Evolutionary conservation across 169 alveolate species (phyloP).

Genomic region (Cardiosporidium cionae): DNA sequence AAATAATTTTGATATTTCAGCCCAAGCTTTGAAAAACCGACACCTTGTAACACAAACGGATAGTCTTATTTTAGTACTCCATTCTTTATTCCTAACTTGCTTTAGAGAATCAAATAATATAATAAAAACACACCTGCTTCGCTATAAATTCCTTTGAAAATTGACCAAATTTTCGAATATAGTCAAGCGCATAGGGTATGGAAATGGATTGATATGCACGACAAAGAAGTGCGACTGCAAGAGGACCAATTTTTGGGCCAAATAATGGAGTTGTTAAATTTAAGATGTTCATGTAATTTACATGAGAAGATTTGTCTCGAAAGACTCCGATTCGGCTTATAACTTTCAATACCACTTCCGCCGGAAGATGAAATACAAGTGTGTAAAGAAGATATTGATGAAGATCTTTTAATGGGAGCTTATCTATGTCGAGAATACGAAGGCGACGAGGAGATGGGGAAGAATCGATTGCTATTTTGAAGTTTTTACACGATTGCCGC

Average conservation of each 20-base stretch:
- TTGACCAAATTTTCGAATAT: conserved; percentile 20
- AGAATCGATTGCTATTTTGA: no score
- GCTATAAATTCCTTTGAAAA: conserved; percentile 29
- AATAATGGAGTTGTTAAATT: not conserved
- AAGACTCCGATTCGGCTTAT: conserved; percentile 18
- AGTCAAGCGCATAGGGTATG: conserved; percentile 26
- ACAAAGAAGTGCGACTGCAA: not conserved
- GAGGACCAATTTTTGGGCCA: not conserved
- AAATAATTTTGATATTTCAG: no score
- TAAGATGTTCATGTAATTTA: conserved; percentile 1
- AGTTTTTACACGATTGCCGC: no score
- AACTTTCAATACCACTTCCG: conserved; percentile 27
- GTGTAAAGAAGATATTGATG: conserved; percentile 25
- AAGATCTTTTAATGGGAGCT: conserved; percentile 5
- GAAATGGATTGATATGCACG: conserved; percentile 20
- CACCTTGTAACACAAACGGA: no score
- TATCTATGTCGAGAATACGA: conserved; percentile 31
- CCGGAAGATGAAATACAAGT: conserved; percentile 27
- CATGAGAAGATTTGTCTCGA: conserved; percentile 20
- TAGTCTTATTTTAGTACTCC: no score
- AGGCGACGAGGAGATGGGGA: no score
- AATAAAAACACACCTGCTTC: conserved; percentile 6
- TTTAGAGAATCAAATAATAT: no score
- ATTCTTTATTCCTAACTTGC: no score
- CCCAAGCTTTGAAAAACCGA: no score